Evolutionary conservation across 23 red algal species (phyloP), one percentile per base, ranked within the genome.

Genomic region (Gracilaria domingensis): DNA sequence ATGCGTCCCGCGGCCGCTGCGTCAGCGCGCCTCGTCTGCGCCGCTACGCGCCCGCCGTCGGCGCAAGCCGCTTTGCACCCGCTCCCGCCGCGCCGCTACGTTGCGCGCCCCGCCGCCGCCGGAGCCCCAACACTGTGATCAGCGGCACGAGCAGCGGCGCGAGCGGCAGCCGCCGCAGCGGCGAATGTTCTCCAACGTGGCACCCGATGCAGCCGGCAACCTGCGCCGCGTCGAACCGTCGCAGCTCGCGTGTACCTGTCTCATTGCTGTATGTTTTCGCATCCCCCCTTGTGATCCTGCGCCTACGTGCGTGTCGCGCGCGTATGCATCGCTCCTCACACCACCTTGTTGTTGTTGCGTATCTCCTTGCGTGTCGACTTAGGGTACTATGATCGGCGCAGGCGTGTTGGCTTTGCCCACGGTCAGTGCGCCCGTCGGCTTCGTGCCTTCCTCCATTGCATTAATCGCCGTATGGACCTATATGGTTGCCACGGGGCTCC

Each of bases 371-470:
- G 42, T 45, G 11, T 45, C 4, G 11, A 76, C 38, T 5, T 45
- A 90, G 87, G 96, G 96, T n/a, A 98, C 96, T 8, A 95, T 92
- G 62, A 83, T 93, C 18, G 96, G 96, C 44, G 96, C 96, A 0
- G 96, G 96, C n/a, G 93, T 95, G 72, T 83, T 98, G 37, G 92
- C 96, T 9, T 34, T 98, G n/a, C 96, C 96, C 11, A 48, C 82
- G 38, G 96, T 95, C 53, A 75, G 92, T 1, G 54, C 49, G 24
- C 33, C 71, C 4, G 61, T 70, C 12, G 96, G 96, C 33, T 95
- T 76, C n/a, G 36, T 76, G 54, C 96, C 96, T 29, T 85, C 91
- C 6, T 56, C 93, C 20, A 40, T 73, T 0, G 92, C 83, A 8
- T 67, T 98, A 4, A 21, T 86, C 11, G 83, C 32, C 21, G 83